phyloP scores from a whole-genome alignment of 2,329 filamentous ascomycete genomes.

The Verticillium longisporum region DNA sequence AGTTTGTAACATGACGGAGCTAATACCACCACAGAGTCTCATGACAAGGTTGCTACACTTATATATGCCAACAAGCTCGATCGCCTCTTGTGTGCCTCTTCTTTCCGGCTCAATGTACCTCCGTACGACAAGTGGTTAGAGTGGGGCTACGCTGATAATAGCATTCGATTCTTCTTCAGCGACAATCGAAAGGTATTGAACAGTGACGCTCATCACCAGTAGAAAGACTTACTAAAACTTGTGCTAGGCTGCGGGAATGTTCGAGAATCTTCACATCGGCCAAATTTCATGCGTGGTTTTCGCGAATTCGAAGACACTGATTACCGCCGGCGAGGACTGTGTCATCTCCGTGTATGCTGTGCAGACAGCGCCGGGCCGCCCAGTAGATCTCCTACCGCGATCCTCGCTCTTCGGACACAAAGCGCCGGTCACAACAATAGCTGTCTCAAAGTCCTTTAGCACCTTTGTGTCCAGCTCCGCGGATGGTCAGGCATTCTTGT shows the following conservation, averaged over 20 bases:
- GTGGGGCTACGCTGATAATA: conserved; percentile 93
- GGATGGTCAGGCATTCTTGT: conserved; percentile 79
- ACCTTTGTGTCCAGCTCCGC: conserved; percentile 77
- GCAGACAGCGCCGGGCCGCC: conserved; percentile 53
- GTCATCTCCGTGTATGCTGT: conserved; percentile 82
- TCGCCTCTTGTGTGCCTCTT: conserved; percentile 73
- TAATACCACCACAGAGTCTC: conserved; percentile 40
- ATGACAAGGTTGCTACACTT: conserved; percentile 74
- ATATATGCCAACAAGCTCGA: conserved; percentile 75
- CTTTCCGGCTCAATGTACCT: conserved; percentile 80
- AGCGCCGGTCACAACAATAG: conserved; percentile 71
- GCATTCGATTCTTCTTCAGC: conserved; percentile 81
- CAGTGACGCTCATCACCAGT: conserved; percentile 1
- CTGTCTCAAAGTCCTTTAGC: conserved; percentile 81
- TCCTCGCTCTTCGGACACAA: conserved; percentile 88
- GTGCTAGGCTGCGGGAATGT: conserved; percentile 64
- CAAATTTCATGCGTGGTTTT: conserved; percentile 80
- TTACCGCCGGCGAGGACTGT: conserved; percentile 89
- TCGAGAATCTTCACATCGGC: conserved; percentile 89
- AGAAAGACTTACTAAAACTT: conserved; percentile 16
- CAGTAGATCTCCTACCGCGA: conserved; percentile 71
- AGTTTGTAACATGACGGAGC: background rate
- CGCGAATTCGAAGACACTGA: conserved; percentile 81
- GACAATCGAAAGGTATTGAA: conserved; percentile 64
- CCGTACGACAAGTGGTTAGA: conserved; percentile 92